A percentile compares a stretch with the other conserved stretches of the same genome.
phyloP scores from a whole-genome alignment of 768 basidiomycete genomes.

The Termitomyces eurrhizus region DNA sequence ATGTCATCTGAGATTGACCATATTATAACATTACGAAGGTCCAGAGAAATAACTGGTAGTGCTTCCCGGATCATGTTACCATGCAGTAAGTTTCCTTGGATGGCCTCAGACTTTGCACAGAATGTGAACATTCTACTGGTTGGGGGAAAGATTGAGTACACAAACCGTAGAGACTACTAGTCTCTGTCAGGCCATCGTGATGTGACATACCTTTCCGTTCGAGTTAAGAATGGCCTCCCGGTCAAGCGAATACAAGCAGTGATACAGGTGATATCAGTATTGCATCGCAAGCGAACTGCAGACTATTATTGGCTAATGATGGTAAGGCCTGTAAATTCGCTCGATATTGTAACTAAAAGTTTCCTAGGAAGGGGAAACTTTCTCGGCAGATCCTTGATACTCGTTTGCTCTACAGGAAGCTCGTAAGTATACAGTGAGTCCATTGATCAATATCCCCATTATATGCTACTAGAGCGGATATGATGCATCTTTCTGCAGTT shows the following conservation, averaged over 20 bases:
- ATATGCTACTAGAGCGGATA: not conserved
- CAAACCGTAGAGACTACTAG: not conserved
- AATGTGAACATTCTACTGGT: not conserved
- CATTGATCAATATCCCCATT: not conserved
- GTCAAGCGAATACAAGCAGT: not conserved
- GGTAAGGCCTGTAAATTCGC: not conserved
- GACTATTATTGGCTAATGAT: not conserved
- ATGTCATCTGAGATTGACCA: not conserved
- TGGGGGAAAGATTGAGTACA: no score
- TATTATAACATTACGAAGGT: not conserved
- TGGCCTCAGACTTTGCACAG: not conserved
- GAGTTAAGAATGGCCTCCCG: not conserved
- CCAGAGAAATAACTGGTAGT: not conserved
- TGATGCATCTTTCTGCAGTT: not conserved
- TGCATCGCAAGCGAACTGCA: not conserved
- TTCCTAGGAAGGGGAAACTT: not conserved
- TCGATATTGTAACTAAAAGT: no score
- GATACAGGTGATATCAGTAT: not conserved
- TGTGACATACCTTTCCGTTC: not conserved
- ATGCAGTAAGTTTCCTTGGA: not conserved
- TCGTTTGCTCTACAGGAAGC: not conserved
- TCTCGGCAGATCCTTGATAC: not conserved
- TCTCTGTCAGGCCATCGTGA: not conserved
- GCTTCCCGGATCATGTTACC: not conserved
- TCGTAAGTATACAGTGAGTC: not conserved